These are phyloP conservation scores for Orbilia quercus DNA, from an alignment of 2,329 filamentous ascomycete genomes.

Conservation along the genomic window DNA sequence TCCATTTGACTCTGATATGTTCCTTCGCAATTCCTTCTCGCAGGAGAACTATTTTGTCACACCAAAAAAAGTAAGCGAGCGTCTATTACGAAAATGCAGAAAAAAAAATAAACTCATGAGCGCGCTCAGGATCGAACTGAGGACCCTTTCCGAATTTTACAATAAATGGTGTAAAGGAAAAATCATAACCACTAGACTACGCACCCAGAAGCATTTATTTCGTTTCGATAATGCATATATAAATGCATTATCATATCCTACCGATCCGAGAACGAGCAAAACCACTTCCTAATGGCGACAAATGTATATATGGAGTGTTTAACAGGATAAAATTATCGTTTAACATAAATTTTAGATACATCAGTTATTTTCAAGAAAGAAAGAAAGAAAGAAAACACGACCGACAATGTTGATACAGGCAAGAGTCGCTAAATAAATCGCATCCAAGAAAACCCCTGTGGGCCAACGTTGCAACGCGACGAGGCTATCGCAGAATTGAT, in stretches of 20 bases:
- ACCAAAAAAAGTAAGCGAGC: background rate
- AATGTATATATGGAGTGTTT: too few relatives aligned
- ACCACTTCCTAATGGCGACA: too few relatives aligned
- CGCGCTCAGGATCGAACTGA: slow-evolving; percentile 57
- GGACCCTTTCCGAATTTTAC: slow-evolving; percentile 55
- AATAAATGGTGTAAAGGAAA: slow-evolving; percentile 53
- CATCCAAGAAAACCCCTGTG: too few relatives aligned
- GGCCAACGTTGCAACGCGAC: too few relatives aligned
- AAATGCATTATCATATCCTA: too few relatives aligned
- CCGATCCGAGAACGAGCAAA: too few relatives aligned
- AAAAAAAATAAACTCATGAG: slow-evolving; percentile 47
- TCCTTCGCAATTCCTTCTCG: too few relatives aligned
- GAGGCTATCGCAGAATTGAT: too few relatives aligned
- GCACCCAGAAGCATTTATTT: slow-evolving; percentile 38
- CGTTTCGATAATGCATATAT: background rate
- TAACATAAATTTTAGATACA: slow-evolving; percentile 8
- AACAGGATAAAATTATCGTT: background rate
- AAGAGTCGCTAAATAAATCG: slow-evolving; percentile 1
- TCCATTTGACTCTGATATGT: too few relatives aligned
- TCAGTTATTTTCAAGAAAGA: background rate
- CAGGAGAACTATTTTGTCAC: background rate
- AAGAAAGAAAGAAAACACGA: background rate
- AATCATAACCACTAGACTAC: slow-evolving; percentile 58
- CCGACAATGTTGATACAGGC: slow-evolving; percentile 4
- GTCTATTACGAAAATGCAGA: too few relatives aligned